These are phyloP conservation scores for Polychaeton citri DNA, from an alignment of 2,329 filamentous ascomycete genomes.

Conservation along the genomic window DNA sequence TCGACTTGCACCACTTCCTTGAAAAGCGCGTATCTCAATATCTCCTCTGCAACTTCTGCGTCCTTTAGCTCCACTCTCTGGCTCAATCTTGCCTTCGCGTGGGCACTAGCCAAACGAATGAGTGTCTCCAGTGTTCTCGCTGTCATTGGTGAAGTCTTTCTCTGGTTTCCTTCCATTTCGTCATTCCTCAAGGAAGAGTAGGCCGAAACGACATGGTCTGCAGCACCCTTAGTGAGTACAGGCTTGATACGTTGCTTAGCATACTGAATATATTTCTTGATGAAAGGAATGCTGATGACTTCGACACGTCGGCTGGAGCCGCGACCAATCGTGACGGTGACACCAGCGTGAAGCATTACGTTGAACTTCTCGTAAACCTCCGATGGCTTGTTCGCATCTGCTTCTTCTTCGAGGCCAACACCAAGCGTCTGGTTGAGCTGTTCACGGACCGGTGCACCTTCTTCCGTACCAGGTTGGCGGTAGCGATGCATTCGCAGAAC, in stretches of 20 bases:
- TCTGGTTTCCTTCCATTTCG: conserved; percentile 85
- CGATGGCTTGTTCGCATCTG: conserved; percentile 61
- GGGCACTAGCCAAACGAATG: conserved; percentile 93
- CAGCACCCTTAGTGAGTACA: conserved; percentile 76
- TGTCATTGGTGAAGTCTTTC: conserved; percentile 87
- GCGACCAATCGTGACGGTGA: conserved; percentile 61
- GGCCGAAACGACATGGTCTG: conserved; percentile 78
- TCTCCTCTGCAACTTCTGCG: conserved; percentile 73
- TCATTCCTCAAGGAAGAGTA: conserved; percentile 93
- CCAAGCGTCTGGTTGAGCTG: conserved; percentile 71
- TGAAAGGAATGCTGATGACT: conserved; percentile 89
- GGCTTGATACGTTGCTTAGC: conserved; percentile 87
- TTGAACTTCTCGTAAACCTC: conserved; percentile 96
- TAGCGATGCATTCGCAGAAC: conserved; percentile 96
- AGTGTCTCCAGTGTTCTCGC: conserved; percentile 94
- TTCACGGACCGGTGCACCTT: conserved; percentile 87
- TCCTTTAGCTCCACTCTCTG: conserved; percentile 82
- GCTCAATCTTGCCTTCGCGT: conserved; percentile 83
- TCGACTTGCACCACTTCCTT: conserved; percentile 77
- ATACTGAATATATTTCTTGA: conserved; percentile 99
- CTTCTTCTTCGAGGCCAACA: conserved; percentile 68
- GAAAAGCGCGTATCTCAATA: conserved; percentile 89
- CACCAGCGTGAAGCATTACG: conserved; percentile 85
- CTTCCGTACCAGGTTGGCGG: conserved; percentile 80
- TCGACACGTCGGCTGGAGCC: conserved; percentile 66